A percentile compares a stretch with the other conserved stretches of the same genome.
Conservation (phyloP, 768 basidiomycete species). For the Tulasnella sp. region DNA sequence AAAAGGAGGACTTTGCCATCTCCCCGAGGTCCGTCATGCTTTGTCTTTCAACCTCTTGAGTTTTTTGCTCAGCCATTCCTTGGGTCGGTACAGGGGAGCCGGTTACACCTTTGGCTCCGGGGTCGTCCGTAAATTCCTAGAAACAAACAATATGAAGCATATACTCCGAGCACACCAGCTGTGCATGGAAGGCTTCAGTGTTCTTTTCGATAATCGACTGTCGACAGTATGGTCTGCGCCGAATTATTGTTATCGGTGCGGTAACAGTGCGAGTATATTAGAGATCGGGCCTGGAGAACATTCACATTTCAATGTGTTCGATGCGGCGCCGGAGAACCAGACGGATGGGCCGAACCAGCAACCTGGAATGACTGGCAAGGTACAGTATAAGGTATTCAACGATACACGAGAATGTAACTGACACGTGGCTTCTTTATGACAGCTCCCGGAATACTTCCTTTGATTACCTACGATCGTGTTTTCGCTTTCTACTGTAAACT, state of each 20-base stretch:
- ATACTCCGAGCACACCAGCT: conserved; percentile 97
- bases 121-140: conserved; percentile 94
- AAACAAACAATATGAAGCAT: conserved; percentile 92
- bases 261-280: conserved; percentile 90
- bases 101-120: conserved; percentile 98
- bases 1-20: conserved; percentile 99
- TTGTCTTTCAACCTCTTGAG: conserved; percentile 7
- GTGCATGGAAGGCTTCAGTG: conserved; percentile 99
- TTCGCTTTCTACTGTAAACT: too few species aligned
- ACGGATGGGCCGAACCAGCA: conserved; percentile 78
- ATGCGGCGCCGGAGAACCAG: conserved; percentile 97
- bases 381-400: conserved; percentile 21
- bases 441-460: conserved; percentile 12
- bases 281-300: conserved; percentile 81
- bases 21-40: conserved; percentile 65
- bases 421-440: not conserved
- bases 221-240: conserved; percentile 98
- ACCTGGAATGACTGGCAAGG: conserved; percentile 60
- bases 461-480: not conserved
- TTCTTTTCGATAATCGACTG: conserved; percentile 89
- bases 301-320: conserved; percentile 96
- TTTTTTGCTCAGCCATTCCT: not conserved
- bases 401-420: not conserved
- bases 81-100: conserved; percentile 54
- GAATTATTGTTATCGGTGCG: conserved; percentile 97